These are phyloP conservation scores for Climacium dendroides DNA, from an alignment of 225 moss, liverwort and hornwort species.

Conservation along the genomic window DNA sequence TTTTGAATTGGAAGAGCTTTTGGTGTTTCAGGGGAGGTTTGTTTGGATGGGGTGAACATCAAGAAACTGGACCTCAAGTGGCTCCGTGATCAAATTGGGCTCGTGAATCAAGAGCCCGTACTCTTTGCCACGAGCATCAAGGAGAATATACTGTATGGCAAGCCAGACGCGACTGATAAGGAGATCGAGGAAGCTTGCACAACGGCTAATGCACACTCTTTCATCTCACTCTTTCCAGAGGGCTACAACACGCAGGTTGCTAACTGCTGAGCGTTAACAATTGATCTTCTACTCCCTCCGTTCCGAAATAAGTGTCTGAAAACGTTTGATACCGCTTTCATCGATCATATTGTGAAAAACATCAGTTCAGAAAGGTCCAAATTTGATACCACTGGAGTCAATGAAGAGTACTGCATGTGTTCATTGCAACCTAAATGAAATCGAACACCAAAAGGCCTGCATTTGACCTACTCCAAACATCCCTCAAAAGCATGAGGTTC, in stretches of 20 bases:
- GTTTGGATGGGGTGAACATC: slow-evolving; percentile 33
- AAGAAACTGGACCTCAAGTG: slow-evolving; percentile 21
- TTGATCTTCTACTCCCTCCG: background rate
- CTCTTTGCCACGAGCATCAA: slow-evolving; percentile 41
- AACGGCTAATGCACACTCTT: slow-evolving; percentile 31
- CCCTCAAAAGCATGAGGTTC: background rate
- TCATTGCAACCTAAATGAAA: background rate
- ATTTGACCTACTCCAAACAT: background rate
- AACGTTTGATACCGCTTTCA: background rate
- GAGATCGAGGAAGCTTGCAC: slow-evolving; percentile 37
- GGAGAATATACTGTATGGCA: slow-evolving; percentile 37
- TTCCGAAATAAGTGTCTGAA: background rate
- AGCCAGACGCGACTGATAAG: slow-evolving; percentile 10
- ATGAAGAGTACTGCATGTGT: background rate
- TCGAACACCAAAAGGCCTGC: background rate
- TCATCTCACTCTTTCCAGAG: slow-evolving; percentile 35
- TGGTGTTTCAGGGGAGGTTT: slow-evolving; percentile 16
- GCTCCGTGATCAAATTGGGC: slow-evolving; percentile 37
- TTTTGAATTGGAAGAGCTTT: background rate
- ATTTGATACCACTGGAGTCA: background rate
- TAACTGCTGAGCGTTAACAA: background rate
- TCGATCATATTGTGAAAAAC: background rate
- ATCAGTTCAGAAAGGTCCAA: background rate
- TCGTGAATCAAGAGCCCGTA: slow-evolving; percentile 47
- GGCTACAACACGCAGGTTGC: slow-evolving; percentile 37